Evolutionary conservation across 2,329 filamentous ascomycete species (phyloP).

Genomic region (Cercospora sojina): DNA sequence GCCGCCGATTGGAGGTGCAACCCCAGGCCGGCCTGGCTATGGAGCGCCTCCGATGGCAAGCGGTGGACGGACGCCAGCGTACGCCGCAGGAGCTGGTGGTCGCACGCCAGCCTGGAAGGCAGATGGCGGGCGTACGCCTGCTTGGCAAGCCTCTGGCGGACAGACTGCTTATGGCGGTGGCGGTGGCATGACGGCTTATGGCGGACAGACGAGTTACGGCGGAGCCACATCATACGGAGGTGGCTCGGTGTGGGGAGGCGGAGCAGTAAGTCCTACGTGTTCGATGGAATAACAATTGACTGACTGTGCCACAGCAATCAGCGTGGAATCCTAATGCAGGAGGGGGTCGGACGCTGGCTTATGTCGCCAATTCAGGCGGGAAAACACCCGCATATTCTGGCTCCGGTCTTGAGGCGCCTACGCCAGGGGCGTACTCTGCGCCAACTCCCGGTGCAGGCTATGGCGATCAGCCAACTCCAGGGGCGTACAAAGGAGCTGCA

Average conservation of each 20-base stretch:
- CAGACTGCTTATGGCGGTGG: conserved; percentile 52
- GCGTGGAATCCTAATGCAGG: conserved; percentile 41
- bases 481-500: conserved; percentile 41
- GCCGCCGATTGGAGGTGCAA: conserved; percentile 52
- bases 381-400: conserved; percentile 70
- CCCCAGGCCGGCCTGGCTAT: conserved; percentile 56
- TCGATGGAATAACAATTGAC: conserved; percentile 63
- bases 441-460: conserved; percentile 43
- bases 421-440: conserved; percentile 44
- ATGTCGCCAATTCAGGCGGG: conserved; percentile 55
- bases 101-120: conserved; percentile 64
- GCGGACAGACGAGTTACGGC: conserved; percentile 66
- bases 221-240: conserved; percentile 53
- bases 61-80: conserved; percentile 64
- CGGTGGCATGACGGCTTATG: conserved; percentile 44
- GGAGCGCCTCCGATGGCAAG: conserved; percentile 63
- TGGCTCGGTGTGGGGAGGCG: conserved; percentile 36
- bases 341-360: conserved; percentile 54
- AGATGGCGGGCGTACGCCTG: conserved; percentile 46
- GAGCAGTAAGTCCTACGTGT: conserved; percentile 35
- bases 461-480: conserved; percentile 39
- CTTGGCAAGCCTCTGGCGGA: conserved; percentile 43
- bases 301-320: conserved; percentile 32
- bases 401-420: conserved; percentile 63
- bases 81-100: conserved; percentile 47